Evolutionary conservation across 1,139 yeast genomes (phyloP), one percentile per base, ranked within the genome.

Genomic region (Debaryomycetaceae sp.): DNA sequence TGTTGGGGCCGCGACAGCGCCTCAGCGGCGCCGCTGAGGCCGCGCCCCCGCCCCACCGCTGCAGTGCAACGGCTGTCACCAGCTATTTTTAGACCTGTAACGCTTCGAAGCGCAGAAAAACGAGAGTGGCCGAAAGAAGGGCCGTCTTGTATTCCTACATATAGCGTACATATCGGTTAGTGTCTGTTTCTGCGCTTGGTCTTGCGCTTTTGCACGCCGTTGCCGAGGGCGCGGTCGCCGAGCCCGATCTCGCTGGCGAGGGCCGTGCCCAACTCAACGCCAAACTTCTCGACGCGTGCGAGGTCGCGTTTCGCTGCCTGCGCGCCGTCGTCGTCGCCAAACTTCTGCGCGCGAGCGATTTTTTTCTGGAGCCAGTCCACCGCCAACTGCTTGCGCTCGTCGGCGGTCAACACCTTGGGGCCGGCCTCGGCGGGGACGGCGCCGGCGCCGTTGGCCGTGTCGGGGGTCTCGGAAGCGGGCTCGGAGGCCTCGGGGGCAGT

Each of bases 211-310:
- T 38, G 43, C 34, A 26, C 28, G 28, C 40, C 38, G 40, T 46
- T 37, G 16, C 41, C 38, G 45, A 67, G 59, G 18, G 55, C 48
- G 13, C 44, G 49, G 45, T 64, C 68, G 31, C 61, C 69, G 34
- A 77, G 52, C 0, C 88, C 88, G 32, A 82, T 64, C 49, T 81
- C 88, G 42, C 61, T 64, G 21, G 88, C 86, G 42, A 82, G 61
- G 6, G 81, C 71, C 29, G 84, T 78, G 35, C 80, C 80, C 18
- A 69, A 56, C 40, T 80, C 83, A 34, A 86, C 76, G 16, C 96
- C 97, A 49, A 86, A 88, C 62, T 84, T 85, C 51, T 81, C 82
- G 41, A 86, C 77, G 48, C 96, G 74, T 20, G 65, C 66, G 46
- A 83, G 66, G 43, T 60, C 83, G 71, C 56, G 75, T 62, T 51